phyloP scores from a whole-genome alignment of 441 rosid species.

The Erodium trifolium region DNA sequence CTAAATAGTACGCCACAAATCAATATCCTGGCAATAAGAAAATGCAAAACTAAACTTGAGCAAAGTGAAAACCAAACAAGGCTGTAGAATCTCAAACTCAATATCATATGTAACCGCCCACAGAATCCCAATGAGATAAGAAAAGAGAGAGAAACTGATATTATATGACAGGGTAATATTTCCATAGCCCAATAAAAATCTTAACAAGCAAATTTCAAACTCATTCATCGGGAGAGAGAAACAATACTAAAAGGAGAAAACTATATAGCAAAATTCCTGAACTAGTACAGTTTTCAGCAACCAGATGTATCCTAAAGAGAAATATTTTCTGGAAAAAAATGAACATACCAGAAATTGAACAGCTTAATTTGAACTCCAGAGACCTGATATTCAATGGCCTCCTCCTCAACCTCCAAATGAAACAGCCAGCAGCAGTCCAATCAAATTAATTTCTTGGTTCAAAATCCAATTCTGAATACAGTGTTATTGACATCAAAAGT shows the following conservation, averaged over 20 bases:
- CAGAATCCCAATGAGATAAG: neutral
- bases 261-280: too few relatives aligned
- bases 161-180: neutral
- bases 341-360: neutral
- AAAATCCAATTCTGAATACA: neutral
- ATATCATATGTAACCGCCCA: neutral
- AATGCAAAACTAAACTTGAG: neutral
- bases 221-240: neutral
- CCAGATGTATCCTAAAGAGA: too few relatives aligned
- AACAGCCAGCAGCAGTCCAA: neutral
- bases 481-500: neutral
- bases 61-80: too few relatives aligned
- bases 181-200: neutral
- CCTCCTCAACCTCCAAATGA: neutral
- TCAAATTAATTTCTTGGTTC: neutral
- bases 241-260: too few relatives aligned
- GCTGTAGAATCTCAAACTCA: neutral
- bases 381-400: neutral
- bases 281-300: too few relatives aligned
- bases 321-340: too few relatives aligned
- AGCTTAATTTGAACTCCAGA: neutral
- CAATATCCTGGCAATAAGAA: neutral
- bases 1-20: conserved; percentile 15
- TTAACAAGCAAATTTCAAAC: neutral
- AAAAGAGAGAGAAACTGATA: neutral